A percentile compares a stretch with the other conserved stretches of the same genome.
Evolutionary conservation across 2,329 filamentous ascomycete genomes (phyloP).

Genomic region (Fusarium xyrophilum): DNA sequence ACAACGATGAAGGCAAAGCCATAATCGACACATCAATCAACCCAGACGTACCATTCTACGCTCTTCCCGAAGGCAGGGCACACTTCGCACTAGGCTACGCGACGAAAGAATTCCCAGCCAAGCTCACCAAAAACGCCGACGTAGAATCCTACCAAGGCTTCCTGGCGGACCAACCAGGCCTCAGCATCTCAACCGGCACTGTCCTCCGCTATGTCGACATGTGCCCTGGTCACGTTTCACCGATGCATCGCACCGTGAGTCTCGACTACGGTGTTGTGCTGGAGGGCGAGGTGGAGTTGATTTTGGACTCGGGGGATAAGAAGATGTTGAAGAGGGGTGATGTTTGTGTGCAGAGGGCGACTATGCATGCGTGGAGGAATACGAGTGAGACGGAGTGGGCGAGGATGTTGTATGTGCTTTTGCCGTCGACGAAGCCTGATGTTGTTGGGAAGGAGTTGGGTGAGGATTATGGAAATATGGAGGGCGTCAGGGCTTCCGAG

Average conservation of each 20-base stretch:
- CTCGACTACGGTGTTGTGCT: constrained; percentile 63
- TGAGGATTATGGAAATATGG: constrained; percentile 46
- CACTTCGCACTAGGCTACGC: constrained; percentile 40
- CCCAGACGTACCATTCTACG: constrained; percentile 31
- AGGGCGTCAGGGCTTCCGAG: constrained; percentile 34
- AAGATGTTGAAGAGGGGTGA: constrained; percentile 58
- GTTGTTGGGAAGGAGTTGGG: constrained; percentile 33
- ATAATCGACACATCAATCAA: constrained; percentile 24
- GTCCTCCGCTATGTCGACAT: constrained; percentile 59
- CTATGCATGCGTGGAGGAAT: constrained; percentile 64
- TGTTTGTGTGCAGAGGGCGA: constrained; percentile 61
- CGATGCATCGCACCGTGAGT: constrained; percentile 57
- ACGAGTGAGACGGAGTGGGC: constrained; percentile 53
- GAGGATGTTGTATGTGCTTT: constrained; percentile 52
- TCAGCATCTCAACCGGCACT: constrained; percentile 47
- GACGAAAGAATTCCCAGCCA: constrained; percentile 36
- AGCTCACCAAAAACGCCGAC: constrained; percentile 32
- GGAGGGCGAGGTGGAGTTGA: constrained; percentile 60
- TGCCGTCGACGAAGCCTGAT: constrained; percentile 27
- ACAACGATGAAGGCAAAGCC: constrained; percentile 40
- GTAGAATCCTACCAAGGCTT: constrained; percentile 34
- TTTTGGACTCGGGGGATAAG: constrained; percentile 59
- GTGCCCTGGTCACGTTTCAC: constrained; percentile 42
- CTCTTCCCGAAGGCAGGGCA: constrained; percentile 25
- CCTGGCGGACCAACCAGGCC: constrained; percentile 34